phyloP scores from a whole-genome alignment of 2,329 filamentous ascomycete species.

The Alternaria angustiovoidea region DNA sequence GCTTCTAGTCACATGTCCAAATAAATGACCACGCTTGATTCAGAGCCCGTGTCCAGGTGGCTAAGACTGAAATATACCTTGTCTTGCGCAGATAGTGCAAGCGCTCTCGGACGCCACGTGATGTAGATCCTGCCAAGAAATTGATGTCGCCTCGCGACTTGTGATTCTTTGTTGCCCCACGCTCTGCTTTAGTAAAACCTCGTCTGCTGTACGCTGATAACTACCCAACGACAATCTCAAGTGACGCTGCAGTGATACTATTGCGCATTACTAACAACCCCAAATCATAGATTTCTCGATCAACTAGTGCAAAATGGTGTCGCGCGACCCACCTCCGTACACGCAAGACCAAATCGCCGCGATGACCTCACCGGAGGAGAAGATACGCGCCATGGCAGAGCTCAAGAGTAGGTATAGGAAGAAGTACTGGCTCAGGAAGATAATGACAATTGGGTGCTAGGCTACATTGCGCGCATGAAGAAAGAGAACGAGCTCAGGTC shows the following conservation, averaged over 20 bases:
- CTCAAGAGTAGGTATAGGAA: conserved; percentile 37
- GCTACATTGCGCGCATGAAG: conserved; percentile 33
- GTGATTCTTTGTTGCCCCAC: conserved; percentile 22
- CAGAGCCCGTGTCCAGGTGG: background rate
- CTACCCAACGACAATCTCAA: background rate
- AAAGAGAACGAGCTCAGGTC: conserved; percentile 24
- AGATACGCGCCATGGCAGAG: conserved; percentile 33
- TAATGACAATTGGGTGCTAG: conserved; percentile 23
- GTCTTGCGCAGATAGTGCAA: background rate
- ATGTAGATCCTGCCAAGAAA: conserved; percentile 14
- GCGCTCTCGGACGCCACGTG: conserved; percentile 1
- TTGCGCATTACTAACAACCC: conserved; percentile 8
- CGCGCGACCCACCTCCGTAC: conserved; percentile 37
- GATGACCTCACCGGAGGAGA: conserved; percentile 31
- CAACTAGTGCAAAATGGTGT: conserved; percentile 25
- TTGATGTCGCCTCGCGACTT: background rate
- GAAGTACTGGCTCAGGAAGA: background rate
- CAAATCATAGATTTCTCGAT: background rate
- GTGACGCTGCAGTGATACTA: background rate
- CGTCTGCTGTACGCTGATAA: background rate
- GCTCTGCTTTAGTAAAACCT: conserved; percentile 1
- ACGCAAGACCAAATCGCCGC: conserved; percentile 34
- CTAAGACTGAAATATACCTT: too few relatives aligned
- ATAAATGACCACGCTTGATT: background rate
- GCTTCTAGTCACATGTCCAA: background rate